Evolutionary conservation across 1,139 yeast species (phyloP).

Genomic region (Geotrichum histeridarum): DNA sequence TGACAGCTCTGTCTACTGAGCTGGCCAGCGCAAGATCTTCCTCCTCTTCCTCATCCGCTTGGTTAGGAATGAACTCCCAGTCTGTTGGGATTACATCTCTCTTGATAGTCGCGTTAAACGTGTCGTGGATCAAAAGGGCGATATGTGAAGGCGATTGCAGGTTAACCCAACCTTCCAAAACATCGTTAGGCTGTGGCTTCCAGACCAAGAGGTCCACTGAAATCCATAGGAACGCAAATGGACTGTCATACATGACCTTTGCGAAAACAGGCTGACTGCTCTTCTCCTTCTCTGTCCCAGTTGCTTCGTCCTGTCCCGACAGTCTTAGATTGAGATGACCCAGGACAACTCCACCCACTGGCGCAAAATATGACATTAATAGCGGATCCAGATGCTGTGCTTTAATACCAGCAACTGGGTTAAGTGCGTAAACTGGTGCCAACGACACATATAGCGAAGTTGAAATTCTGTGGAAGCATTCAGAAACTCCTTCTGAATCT

Average conservation of each 20-base stretch:
- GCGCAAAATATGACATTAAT: conserved; percentile 72
- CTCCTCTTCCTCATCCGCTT: conserved; percentile 50
- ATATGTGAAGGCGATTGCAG: conserved; percentile 94
- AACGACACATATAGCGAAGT: conserved; percentile 72
- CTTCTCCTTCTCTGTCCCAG: conserved; percentile 28
- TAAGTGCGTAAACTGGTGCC: conserved; percentile 69
- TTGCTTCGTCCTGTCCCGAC: conserved; percentile 38
- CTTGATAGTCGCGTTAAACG: conserved; percentile 90
- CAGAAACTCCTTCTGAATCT: conserved; percentile 37
- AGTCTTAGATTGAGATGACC: conserved; percentile 64
- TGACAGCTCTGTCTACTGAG: conserved; percentile 23
- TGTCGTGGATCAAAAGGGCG: conserved; percentile 84
- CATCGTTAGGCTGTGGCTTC: conserved; percentile 83
- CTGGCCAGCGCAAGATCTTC: conserved; percentile 24
- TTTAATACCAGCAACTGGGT: conserved; percentile 72
- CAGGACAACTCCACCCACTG: conserved; percentile 76
- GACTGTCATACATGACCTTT: conserved; percentile 71
- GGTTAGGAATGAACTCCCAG: conserved; percentile 81
- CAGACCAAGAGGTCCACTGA: conserved; percentile 79
- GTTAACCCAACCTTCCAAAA: conserved; percentile 77
- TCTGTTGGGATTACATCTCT: conserved; percentile 72
- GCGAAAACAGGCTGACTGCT: conserved; percentile 45
- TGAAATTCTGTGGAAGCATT: conserved; percentile 63
- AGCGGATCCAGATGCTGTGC: conserved; percentile 86
- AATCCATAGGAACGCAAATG: conserved; percentile 85